These are phyloP conservation scores for Xylaria cubensis DNA, from an alignment of 495 filamentous ascomycete genomes.

Conservation along the genomic window DNA sequence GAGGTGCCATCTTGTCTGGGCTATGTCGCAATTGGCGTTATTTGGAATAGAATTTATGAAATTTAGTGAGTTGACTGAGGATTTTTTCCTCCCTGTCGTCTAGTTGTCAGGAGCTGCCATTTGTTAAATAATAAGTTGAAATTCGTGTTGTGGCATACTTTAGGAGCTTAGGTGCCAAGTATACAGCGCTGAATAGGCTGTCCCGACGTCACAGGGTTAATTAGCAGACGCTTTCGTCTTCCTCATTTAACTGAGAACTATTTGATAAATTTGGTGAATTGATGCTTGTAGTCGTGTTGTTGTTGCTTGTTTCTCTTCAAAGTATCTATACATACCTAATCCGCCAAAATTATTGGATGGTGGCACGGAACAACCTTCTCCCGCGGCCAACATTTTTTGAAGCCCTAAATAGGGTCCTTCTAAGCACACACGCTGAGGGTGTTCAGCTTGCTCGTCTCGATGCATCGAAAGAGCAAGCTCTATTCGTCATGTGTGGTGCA, in stretches of 20 bases:
- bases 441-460: too few relatives aligned
- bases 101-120: not conserved
- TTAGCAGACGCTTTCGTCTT: not conserved
- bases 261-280: not conserved
- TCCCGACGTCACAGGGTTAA: not conserved
- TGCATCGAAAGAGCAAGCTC: not conserved
- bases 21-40: not conserved
- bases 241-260: not conserved
- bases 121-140: not conserved
- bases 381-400: slow-evolving; percentile 5
- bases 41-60: not conserved
- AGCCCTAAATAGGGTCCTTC: slow-evolving; percentile 1
- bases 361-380: slow-evolving; percentile 22
- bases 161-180: too few relatives aligned
- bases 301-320: not conserved
- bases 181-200: not conserved
- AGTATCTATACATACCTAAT: not conserved
- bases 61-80: not conserved
- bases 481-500: not conserved
- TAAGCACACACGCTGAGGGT: not conserved
- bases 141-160: not conserved
- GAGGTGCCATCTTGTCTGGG: slow-evolving; percentile 35
- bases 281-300: not conserved
- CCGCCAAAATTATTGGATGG: not conserved
- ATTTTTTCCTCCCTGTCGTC: not conserved